Evolutionary conservation across 2,329 filamentous ascomycete genomes (phyloP).

Genomic region (Colletotrichum salicis): DNA sequence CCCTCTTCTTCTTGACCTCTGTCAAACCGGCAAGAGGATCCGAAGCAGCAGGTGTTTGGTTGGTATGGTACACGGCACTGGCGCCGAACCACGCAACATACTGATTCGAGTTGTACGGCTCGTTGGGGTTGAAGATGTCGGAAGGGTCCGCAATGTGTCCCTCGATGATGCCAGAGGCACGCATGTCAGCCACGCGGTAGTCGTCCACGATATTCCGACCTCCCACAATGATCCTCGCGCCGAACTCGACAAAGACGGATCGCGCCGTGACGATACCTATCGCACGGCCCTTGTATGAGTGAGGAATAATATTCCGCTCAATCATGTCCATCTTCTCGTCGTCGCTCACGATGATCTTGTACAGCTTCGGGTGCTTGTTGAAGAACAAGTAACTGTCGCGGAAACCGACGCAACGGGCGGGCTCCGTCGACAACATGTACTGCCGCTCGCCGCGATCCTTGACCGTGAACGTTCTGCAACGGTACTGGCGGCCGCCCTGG

Average conservation of each 20-base stretch:
- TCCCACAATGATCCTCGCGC: slow-evolving; percentile 91
- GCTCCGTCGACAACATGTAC: slow-evolving; percentile 99
- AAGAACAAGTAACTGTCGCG: slow-evolving; percentile 99
- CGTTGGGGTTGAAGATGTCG: slow-evolving; percentile 79
- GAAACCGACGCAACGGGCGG: slow-evolving; percentile 95
- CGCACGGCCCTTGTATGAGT: slow-evolving; percentile 97
- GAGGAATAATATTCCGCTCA: slow-evolving; percentile 92
- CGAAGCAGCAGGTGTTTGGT: slow-evolving; percentile 76
- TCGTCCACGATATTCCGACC: slow-evolving; percentile 89
- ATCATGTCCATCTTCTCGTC: slow-evolving; percentile 98
- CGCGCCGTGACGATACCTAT: slow-evolving; percentile 97
- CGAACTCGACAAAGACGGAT: slow-evolving; percentile 97
- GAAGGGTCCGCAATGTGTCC: slow-evolving; percentile 92
- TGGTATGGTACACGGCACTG: slow-evolving; percentile 93
- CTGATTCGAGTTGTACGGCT: slow-evolving; percentile 98
- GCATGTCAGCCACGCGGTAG: slow-evolving; percentile 82
- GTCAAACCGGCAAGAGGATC: slow-evolving; percentile 77
- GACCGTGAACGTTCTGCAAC: slow-evolving; percentile 94
- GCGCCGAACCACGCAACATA: slow-evolving; percentile 99
- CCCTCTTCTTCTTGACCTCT: slow-evolving; percentile 83
- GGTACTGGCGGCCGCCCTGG: slow-evolving; percentile 86
- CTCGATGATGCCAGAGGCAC: slow-evolving; percentile 82
- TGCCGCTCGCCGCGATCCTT: slow-evolving; percentile 83
- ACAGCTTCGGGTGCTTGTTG: slow-evolving; percentile 94
- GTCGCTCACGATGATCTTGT: slow-evolving; percentile 98